A percentile compares a stretch with the other conserved stretches of the same genome.
phyloP scores from a whole-genome alignment of 306 rosid genomes.

The Quercus gilva region DNA sequence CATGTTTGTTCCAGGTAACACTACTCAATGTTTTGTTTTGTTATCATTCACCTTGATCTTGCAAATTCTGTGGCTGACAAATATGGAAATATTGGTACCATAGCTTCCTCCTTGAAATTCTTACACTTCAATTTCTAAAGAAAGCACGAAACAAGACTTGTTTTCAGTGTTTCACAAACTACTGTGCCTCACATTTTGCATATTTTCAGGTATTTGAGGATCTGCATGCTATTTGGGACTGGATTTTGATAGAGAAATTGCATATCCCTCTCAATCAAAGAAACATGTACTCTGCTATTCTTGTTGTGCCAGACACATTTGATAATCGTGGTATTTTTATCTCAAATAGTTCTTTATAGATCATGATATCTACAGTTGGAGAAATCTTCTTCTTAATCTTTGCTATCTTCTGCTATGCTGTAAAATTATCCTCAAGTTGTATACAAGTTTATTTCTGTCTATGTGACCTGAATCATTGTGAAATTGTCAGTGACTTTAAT shows the following conservation, averaged over 20 bases:
- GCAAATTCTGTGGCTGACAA: neutral
- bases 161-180: neutral
- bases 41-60: neutral
- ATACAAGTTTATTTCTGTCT: no score
- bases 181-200: constrained; percentile 14
- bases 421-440: neutral
- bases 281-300: constrained; percentile 76
- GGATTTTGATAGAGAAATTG: constrained; percentile 80
- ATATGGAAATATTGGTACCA: neutral
- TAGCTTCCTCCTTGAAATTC: neutral
- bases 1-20: neutral
- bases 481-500: no score
- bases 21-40: neutral
- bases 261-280: constrained; percentile 73
- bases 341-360: constrained; percentile 2
- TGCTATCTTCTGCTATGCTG: neutral
- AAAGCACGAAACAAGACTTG: neutral
- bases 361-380: neutral
- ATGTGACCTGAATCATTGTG: no score
- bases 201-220: constrained; percentile 77
- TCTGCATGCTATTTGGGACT: constrained; percentile 83
- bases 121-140: neutral
- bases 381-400: neutral
- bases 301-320: constrained; percentile 88
- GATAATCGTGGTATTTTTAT: constrained; percentile 72